Conservation (phyloP, 345 rosid genomes). For the Rhodamnia argentea region DNA sequence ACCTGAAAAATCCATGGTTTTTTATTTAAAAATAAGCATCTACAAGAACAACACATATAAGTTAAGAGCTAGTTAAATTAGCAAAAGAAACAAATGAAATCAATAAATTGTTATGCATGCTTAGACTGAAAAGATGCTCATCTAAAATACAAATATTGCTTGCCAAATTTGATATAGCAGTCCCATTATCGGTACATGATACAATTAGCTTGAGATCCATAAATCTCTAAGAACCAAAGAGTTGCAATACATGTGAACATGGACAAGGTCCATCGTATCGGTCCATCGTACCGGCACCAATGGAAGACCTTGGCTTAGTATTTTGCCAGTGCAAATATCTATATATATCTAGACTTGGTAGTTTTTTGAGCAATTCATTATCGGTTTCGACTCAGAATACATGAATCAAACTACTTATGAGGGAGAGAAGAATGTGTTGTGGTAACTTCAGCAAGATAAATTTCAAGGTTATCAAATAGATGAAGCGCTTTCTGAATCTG, state of each 20-base stretch:
- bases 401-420: background rate
- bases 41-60: background rate
- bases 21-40: background rate
- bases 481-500: background rate
- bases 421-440: background rate
- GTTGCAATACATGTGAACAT: background rate
- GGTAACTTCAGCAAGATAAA: background rate
- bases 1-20: slow-evolving; percentile 13
- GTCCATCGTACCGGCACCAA: background rate
- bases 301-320: background rate
- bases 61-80: background rate
- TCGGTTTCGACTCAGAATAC: background rate
- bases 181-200: background rate
- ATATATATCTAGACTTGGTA: background rate
- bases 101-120: background rate
- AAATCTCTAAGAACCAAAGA: background rate
- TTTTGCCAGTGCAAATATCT: background rate
- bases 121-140: background rate
- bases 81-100: background rate
- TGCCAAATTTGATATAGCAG: background rate
- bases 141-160: background rate
- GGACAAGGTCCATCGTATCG: background rate
- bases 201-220: background rate
- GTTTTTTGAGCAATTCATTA: background rate
- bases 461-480: background rate